Evolutionary conservation across 331 rosid species (phyloP).

Genomic region (Saraca asoca): DNA sequence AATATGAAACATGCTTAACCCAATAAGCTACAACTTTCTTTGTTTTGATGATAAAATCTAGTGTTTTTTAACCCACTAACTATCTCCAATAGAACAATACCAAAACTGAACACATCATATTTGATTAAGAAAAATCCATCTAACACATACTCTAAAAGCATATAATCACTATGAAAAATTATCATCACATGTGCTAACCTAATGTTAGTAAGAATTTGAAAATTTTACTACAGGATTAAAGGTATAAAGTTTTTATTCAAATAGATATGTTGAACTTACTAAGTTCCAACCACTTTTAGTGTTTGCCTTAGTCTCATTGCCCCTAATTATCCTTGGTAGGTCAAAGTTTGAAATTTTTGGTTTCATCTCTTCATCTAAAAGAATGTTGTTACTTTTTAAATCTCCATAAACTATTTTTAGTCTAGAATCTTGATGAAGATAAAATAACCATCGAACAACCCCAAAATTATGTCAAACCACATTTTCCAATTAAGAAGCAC

Average conservation of each 20-base stretch:
- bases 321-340: constrained; percentile 50
- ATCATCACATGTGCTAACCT: too few species aligned
- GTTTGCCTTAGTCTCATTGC: constrained; percentile 42
- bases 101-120: constrained; percentile 51
- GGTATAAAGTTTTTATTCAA: too few species aligned
- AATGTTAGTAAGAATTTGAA: too few species aligned
- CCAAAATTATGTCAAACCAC: constrained; percentile 31
- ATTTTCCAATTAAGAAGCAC: constrained; percentile 37
- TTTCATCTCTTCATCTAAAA: too few species aligned
- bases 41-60: constrained; percentile 34
- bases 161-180: constrained; percentile 42
- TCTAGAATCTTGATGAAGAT: too few species aligned
- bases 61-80: constrained; percentile 53
- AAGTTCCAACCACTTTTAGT: constrained; percentile 49
- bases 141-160: constrained; percentile 50
- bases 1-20: constrained; percentile 44
- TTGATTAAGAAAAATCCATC: constrained; percentile 51
- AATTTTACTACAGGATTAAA: too few species aligned
- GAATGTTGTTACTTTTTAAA: too few species aligned
- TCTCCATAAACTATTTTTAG: too few species aligned
- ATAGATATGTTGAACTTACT: constrained; percentile 23
- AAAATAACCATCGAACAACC: too few species aligned
- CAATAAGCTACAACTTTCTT: constrained; percentile 38
- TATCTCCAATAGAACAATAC: constrained; percentile 51
- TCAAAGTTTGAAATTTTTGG: constrained; percentile 27